A percentile compares a stretch with the other conserved stretches of the same genome.
These are phyloP conservation scores for Trichophyton verrucosum DNA, from an alignment of 2,329 filamentous ascomycete genomes.

Conservation along the genomic window DNA sequence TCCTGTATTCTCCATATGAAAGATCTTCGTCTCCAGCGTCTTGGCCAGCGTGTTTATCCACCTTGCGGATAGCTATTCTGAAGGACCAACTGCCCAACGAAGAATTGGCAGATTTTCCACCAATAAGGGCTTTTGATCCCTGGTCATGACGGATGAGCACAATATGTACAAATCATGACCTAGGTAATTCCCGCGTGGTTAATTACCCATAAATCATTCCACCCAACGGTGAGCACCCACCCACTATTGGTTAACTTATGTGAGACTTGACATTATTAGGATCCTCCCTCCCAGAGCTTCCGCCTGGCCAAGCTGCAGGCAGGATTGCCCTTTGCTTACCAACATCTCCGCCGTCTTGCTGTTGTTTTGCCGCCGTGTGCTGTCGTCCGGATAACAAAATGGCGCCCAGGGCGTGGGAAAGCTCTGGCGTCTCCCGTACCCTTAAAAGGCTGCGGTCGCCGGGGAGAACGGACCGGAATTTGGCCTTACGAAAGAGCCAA, in stretches of 20 bases:
- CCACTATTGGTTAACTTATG: neutral
- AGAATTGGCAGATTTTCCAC: neutral
- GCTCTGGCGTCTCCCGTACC: neutral
- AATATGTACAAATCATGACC: neutral
- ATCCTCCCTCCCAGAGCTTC: neutral
- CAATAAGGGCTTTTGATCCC: neutral
- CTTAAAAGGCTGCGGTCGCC: neutral
- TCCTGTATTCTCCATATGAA: neutral
- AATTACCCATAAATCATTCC: neutral
- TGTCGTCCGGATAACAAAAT: neutral
- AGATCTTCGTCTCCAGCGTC: neutral
- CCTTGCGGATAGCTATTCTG: neutral
- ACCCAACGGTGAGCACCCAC: neutral
- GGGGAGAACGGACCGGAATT: conserved; percentile 2
- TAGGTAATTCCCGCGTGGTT: neutral
- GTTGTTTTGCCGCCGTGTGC: neutral
- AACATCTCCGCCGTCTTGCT: neutral
- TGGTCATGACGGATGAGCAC: neutral
- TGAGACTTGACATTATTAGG: neutral
- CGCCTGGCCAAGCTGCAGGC: neutral
- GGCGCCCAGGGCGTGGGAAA: neutral
- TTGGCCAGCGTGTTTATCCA: neutral
- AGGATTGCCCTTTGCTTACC: neutral
- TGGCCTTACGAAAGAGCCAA: neutral
- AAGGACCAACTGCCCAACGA: neutral